Base-by-base conservation (phyloP, 805 yeast genomes). In the Candida silvicultrix region DNA sequence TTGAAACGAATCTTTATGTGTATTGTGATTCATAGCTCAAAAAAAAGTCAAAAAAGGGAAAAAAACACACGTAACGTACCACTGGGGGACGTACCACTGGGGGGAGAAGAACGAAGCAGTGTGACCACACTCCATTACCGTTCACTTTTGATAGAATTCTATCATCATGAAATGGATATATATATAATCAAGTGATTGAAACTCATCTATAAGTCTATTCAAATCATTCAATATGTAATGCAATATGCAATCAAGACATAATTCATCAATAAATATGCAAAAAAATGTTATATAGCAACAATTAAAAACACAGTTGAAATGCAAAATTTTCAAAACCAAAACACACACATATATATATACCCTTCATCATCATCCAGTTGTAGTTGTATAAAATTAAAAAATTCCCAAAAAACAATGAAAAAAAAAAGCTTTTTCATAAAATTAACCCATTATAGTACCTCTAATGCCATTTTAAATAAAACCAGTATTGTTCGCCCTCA, bases 391-490 rank as follows among this genome's bases (percentile, higher is more conserved):
- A 31, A 10, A 10, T 10, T 15, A 35, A 35, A 45, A 42, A 51
- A 41, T 45, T 42, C 50, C 51, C 51, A 42, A 45, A 45, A 42
- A 38, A 43, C 43, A 22, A 39, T 38, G 47, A 48, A 48, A 45
- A 48, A 48, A 42, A 39, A 20, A 8, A 15, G 16, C 14, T 10
- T 16, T n/a, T 37, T 35, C 21, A 29, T 38, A 19, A 40, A 47
- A 40, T 42, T 38, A 40, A 25, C 51, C 37, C 43, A 41, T 47
- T 28, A 28, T 49, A 50, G 47, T 49, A 50, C 59, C 42, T 49
- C 43, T 46, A 15, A 51, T 58, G 62, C 62, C 63, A 57, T 58
- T 59, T 58, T 58, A n/a, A 28, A 34, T 16, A 12, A 16, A 8
- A 10, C 8, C 12, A 19, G 4, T 28, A 28, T 28, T 45, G 18